Percentiles rank a stretch among this genome's conserved stretches.
phyloP scores from a whole-genome alignment of 306 rosid species.

The Cicer yamashitae region DNA sequence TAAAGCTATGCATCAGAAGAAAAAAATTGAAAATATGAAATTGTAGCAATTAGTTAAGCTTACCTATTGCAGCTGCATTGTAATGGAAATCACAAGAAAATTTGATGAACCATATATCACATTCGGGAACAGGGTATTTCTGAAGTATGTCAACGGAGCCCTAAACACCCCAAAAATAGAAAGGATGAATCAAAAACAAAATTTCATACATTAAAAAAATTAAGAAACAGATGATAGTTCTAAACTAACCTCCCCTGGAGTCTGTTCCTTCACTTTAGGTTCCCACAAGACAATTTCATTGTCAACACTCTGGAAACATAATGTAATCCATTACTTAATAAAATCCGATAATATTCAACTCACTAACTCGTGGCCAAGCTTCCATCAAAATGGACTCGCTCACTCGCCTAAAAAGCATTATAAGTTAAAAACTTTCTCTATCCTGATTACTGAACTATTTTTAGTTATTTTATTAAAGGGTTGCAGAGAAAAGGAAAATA shows the following conservation, averaged over 20 bases:
- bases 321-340: conserved; percentile 25
- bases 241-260: conserved; percentile 94
- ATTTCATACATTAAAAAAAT: background rate
- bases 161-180: conserved; percentile 51
- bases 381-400: conserved; percentile 15
- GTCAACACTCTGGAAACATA: conserved; percentile 84
- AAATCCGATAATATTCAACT: conserved; percentile 11
- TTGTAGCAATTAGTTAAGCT: conserved; percentile 21
- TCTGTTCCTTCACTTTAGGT: conserved; percentile 90
- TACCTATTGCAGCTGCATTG: conserved; percentile 82
- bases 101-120: conserved; percentile 98
- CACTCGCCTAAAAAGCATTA: background rate
- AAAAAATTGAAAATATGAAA: background rate
- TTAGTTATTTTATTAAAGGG: conserved; percentile 4
- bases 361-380: conserved; percentile 22
- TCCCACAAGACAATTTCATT: conserved; percentile 95
- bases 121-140: conserved; percentile 93
- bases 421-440: background rate
- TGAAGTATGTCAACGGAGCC: conserved; percentile 91
- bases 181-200: conserved; percentile 20
- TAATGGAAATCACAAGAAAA: conserved; percentile 92
- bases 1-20: background rate
- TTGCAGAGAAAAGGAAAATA: conserved; percentile 22
- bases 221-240: conserved; percentile 36
- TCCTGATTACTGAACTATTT: conserved; percentile 1